Base-by-base conservation (phyloP, 2,329 filamentous ascomycete genomes). In the Colletotrichum gigasporum region DNA sequence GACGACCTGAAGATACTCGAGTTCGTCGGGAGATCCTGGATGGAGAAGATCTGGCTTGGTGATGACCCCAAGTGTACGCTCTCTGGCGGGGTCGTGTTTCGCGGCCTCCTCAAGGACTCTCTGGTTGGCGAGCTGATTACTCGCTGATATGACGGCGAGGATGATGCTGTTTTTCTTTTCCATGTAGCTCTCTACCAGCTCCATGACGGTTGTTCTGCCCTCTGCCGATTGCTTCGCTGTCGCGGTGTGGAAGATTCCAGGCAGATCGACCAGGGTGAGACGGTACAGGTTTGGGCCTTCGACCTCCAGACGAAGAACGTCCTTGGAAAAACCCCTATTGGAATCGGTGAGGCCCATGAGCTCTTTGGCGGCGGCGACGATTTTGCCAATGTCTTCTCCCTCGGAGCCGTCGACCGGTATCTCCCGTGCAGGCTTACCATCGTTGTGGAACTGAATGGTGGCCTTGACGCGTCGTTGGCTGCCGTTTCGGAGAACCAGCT, bases 91-190 rank as follows among this genome's bases (percentile, higher is more conserved):
- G 65, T 88, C 85, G 28, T 82, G 69, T 12, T 75, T 69, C 16
- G 77, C 74, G 3, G 78, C 80, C 11, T 80, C 75, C 0, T 79
- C 73, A 0, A 87, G 72, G 4, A 90, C 80, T 5, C 74, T 74
- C 57, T 90, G 87, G 39, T 82, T 82, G 10, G 82, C 81, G 28
- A 82, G 79, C 41, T 87, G 80, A 12, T 77, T 75, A 34, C 78
- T 82, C 1, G 84, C 85, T 0, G 81, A 78, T 1, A 88, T 73
- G 0, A 88, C 79, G 0, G 85, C 83, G 0, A 90, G 74, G 2
- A 90, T 86, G 56, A 91, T 87, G 68, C 81, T 90, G n/a, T 86
- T 80, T 11, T 76, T 71, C 26, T 84, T 79, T n/a, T 70, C 69
- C 79, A 91, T 88, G 68, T 91, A 91, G 0, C 74, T 73, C 2